Base-by-base conservation (phyloP, 2,329 filamentous ascomycete genomes). In the Paecilomyces fulvus region DNA sequence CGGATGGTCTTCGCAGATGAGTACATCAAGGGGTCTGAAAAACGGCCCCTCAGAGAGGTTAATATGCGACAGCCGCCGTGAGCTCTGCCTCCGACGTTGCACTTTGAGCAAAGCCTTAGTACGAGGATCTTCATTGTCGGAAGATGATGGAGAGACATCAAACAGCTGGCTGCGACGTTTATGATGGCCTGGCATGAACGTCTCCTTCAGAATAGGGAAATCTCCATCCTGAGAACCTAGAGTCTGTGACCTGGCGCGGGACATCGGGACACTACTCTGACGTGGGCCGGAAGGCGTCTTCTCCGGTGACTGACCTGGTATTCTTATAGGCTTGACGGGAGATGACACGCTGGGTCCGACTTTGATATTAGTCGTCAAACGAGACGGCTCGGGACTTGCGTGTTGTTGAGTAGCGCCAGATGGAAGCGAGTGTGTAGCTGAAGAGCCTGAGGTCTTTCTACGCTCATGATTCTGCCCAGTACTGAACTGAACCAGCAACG, bases 1-100 rank as follows among this genome's bases (percentile, higher is more conserved):
- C 0, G 94, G 94, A 70, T 99, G 94, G 66, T 99, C 94, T 74
- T 99, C 94, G 69, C 94, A 97, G 53, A 99, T 95, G 53, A 99
- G 79, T 5, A 99, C 88, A 72, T 99, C 94, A 53, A 99, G 75
- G 1, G 94, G 91, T 30, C 94, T 83, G 74, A 96, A 99, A 33
- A 86, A 83, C 2, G 94, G 94, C 0, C 88, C 88, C 54, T 92
- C 91, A 46, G 88, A 83, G 37, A 95, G 79, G 53, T 87, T 92
- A 66, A 97, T 92, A 66, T 95, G 91, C 0, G 94, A 99, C 67
- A 97, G 82, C 52, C 94, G 85, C 20, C 94, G 82, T n/a, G 92
- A 95, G 71, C 92, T 96, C 70, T 97, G 92, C n/a, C 94, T 85
- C 9, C 92, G 87, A 33, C 92, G 83, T 69, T 99, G 94, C 3